Evolutionary conservation across 768 basidiomycete species (phyloP).

Genomic region (Ramaria sp.): DNA sequence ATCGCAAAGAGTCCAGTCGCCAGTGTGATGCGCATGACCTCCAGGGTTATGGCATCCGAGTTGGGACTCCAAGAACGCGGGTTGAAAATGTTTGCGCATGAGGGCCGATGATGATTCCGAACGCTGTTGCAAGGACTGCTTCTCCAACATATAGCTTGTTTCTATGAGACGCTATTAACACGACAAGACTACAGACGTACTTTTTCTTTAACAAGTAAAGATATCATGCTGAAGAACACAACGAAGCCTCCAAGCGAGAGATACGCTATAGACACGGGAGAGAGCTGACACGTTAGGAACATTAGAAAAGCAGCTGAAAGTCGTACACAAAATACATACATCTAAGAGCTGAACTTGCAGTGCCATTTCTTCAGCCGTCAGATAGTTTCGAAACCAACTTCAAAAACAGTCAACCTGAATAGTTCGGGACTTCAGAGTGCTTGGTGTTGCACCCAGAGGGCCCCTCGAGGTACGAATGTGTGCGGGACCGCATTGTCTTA

Average conservation of each 20-base stretch:
- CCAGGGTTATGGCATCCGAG: constrained; percentile 60
- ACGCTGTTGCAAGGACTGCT: constrained; percentile 77
- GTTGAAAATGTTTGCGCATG: constrained; percentile 59
- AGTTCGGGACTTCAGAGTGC: too few species aligned
- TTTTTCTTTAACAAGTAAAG: not conserved
- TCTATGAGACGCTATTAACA: not conserved
- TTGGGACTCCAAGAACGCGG: constrained; percentile 57
- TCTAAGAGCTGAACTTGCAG: not conserved
- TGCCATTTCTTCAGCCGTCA: not conserved
- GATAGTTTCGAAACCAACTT: too few species aligned
- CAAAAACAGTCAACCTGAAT: too few species aligned
- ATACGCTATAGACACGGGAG: not conserved
- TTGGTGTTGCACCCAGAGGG: too few species aligned
- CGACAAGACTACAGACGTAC: not conserved
- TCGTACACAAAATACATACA: not conserved
- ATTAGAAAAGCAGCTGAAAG: not conserved
- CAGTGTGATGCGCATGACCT: constrained; percentile 80
- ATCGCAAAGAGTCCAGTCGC: constrained; percentile 90
- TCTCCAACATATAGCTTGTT: constrained; percentile 78
- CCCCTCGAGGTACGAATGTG: too few species aligned
- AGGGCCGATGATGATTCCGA: constrained; percentile 47
- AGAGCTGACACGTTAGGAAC: not conserved
- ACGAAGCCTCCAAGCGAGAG: constrained; percentile 1
- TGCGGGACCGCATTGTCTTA: too few species aligned
- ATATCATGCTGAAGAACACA: constrained; percentile 4